phyloP scores from a whole-genome alignment of 805 yeast species.

The Debaryomyces castellii region DNA sequence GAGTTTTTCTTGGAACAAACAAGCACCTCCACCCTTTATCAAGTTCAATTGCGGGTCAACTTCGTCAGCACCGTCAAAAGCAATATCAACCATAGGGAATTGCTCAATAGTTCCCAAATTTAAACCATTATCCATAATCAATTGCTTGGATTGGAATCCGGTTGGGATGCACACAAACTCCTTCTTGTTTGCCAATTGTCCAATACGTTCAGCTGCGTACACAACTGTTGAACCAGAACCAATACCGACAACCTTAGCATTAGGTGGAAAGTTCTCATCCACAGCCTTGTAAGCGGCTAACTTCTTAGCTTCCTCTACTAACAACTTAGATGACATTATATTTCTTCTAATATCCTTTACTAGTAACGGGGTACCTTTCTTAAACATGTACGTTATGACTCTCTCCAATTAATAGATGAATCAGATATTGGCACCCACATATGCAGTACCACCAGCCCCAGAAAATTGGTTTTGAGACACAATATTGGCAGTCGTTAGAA shows the following conservation, averaged over 20 bases:
- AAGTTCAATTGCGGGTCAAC: conserved; percentile 78
- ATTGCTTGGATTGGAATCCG: conserved; percentile 90
- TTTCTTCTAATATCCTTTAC: background rate
- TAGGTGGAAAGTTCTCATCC: conserved; percentile 73
- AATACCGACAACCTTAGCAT: conserved; percentile 79
- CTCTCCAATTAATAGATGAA: background rate
- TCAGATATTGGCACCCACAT: background rate
- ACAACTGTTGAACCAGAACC: conserved; percentile 98
- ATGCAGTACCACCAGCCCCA: background rate
- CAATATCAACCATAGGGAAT: conserved; percentile 79
- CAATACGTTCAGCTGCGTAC: conserved; percentile 93
- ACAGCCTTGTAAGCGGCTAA: conserved; percentile 91
- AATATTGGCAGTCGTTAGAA: background rate
- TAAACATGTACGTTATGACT: background rate
- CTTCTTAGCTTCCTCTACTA: conserved; percentile 80
- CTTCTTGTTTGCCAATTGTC: conserved; percentile 56
- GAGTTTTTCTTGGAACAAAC: conserved; percentile 92
- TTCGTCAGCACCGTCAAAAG: conserved; percentile 99
- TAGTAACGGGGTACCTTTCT: background rate
- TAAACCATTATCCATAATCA: conserved; percentile 80
- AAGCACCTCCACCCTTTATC: conserved; percentile 99
- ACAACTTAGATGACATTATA: conserved; percentile 7
- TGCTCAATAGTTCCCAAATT: conserved; percentile 80
- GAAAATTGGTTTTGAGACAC: background rate
- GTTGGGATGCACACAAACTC: conserved; percentile 86